Evolutionary conservation across 2,329 filamentous ascomycete species (phyloP).

Genomic region (Diplodia intermedia): DNA sequence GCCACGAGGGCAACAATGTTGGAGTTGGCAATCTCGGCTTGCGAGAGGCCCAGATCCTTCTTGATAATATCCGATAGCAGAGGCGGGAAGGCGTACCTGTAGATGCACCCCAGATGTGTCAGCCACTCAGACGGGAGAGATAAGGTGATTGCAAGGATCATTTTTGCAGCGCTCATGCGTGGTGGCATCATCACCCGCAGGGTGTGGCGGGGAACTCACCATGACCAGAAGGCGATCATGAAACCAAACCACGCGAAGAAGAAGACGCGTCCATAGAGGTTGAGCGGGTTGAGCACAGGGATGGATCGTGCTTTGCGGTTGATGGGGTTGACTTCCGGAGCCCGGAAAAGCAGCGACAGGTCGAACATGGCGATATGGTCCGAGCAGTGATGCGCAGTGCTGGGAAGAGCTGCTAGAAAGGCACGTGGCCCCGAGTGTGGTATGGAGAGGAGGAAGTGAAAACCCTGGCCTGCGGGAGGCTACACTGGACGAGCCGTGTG

Average conservation of each 20-base stretch:
- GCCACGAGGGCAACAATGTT: constrained; percentile 78
- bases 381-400: too few species aligned
- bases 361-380: constrained; percentile 39
- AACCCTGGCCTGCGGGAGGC: background rate
- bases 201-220: constrained; percentile 49
- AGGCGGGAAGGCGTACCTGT: constrained; percentile 86
- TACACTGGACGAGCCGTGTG: background rate
- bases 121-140: constrained; percentile 14
- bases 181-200: constrained; percentile 26
- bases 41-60: constrained; percentile 74
- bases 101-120: constrained; percentile 13
- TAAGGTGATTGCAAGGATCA: constrained; percentile 6
- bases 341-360: constrained; percentile 37
- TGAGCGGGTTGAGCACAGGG: constrained; percentile 77
- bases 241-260: constrained; percentile 90
- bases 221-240: constrained; percentile 87
- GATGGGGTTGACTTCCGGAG: constrained; percentile 80
- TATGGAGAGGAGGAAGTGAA: background rate
- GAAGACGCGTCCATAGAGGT: constrained; percentile 85
- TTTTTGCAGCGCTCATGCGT: background rate
- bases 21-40: constrained; percentile 80
- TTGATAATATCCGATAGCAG: constrained; percentile 80
- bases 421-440: too few species aligned
- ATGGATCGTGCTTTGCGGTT: constrained; percentile 83
- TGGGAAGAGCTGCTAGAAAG: background rate